Conservation (phyloP, 2,329 filamentous ascomycete species). For the Drechmeria coniospora region DNA sequence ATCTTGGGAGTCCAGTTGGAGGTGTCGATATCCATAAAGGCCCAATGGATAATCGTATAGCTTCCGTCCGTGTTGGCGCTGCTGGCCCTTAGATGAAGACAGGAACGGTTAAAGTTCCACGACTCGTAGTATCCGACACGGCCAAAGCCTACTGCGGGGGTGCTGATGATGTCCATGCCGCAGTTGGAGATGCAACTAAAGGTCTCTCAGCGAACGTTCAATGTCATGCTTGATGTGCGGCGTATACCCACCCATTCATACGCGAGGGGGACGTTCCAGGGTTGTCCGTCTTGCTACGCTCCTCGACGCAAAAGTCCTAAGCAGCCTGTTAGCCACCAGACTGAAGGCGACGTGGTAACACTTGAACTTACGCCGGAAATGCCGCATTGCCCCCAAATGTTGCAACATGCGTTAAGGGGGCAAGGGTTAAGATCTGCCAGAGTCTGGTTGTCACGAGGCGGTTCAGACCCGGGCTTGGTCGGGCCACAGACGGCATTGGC, state of each 20-base stretch:
- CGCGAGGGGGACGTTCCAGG: background rate
- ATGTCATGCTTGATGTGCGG: too few relatives aligned
- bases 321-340: too few relatives aligned
- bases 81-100: conserved; percentile 4
- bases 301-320: background rate
- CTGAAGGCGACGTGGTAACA: too few relatives aligned
- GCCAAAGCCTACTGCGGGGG: conserved; percentile 2
- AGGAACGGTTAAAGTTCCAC: conserved; percentile 3
- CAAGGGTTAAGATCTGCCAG: conserved; percentile 15
- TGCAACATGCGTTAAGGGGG: conserved; percentile 6
- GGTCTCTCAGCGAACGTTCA: too few relatives aligned
- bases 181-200: conserved; percentile 12
- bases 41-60: conserved; percentile 10
- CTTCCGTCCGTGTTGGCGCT: conserved; percentile 6
- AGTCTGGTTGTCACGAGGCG: conserved; percentile 11
- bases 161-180: conserved; percentile 6
- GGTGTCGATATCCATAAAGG: conserved; percentile 16
- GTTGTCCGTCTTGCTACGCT: background rate
- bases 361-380: too few relatives aligned
- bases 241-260: too few relatives aligned
- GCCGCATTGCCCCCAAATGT: conserved; percentile 5
- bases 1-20: conserved; percentile 7
- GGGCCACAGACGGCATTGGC: conserved; percentile 27
- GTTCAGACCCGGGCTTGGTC: conserved; percentile 17
- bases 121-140: conserved; percentile 10